Evolutionary conservation across 1,139 yeast species (phyloP), one percentile per base, ranked within the genome.

Genomic region (Meyerozyma guilliermondii): DNA sequence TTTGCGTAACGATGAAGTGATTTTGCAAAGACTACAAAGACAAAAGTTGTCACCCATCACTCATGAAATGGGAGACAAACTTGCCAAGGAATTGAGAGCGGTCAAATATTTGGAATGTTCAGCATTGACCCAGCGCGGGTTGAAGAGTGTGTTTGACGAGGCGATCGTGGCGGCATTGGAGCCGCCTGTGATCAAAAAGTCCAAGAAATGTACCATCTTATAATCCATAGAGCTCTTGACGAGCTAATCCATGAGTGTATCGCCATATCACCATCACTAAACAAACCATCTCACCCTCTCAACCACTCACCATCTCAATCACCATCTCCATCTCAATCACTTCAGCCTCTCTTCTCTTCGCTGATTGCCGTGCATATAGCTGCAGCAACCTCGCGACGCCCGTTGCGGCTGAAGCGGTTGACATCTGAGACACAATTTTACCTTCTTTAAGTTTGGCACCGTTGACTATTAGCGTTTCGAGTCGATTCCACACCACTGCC

Each of bases 51-150:
- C 83, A 43, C 97, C 97, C 48, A 88, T 92, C 56, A 72, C 88
- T 45, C 76, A 82, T 44, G 96, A 87, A 51, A 85, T 81, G 68
- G 98, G 98, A 52, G 96, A 88, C 56, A 83, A 85, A 62, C 76
- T 92, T 53, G 97, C 98, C 38, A 85, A 86, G 65, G 97, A 91
- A 55, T 78, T 91, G 52, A 83, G 94, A 50, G 98, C 97, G 11
- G 96, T 92, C 43, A 91, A 91, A 65, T 92, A 92, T 64, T 96
- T 89, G 40, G 98, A 91, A 68, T 91, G 98, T 68, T 88, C 97
- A 13, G 98, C 98, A n/a, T 77, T 92, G 59, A 91, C 97, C 43
- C 98, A 91, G 70, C 83, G 91, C 63, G 98, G 98, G 11, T 78
- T 91, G 63, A 91, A 91, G 69, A 89, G 94, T 51, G 96, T 91